Evolutionary conservation across 768 basidiomycete species (phyloP), one percentile per base, ranked within the genome.

Genomic region (Psilocybe tampanensis): DNA sequence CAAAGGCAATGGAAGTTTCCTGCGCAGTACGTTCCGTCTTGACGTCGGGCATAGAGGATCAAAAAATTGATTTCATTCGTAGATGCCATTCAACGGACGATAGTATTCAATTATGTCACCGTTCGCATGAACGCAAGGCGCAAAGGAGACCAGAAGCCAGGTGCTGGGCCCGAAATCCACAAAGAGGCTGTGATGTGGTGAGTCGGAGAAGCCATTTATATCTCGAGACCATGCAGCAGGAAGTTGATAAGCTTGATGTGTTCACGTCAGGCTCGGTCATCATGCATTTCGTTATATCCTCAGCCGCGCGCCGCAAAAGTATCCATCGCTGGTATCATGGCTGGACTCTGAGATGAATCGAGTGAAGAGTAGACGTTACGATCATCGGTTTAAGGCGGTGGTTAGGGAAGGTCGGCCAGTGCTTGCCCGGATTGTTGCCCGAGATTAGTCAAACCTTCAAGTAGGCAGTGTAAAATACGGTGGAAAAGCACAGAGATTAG

Each of bases 231-330:
- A 29, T 26, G 56, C 54, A 29, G 18, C 26, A n/a, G 17, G 7
- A 8, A 39, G 44, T 17, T 53, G 44, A 56, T 52, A 56, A 43
- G 23, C 44, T 53, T 22, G 50, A 47, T 5, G 23, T 55, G 1
- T 29, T 45, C 44, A 32, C 32, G 48, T 19, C 49, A 95, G 94
- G 92, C 80, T 95, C 21, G 91, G 92, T 41, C 80, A 79, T 44
- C 86, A 88, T 58, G 94, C 94, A 2, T 95, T 95, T 70, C 78
- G 84, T 64, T 73, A 80, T 9, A 79, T 93, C 49, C 68, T 95
- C 3, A 76, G 76, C 13, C 76, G 71, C 47, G 87, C 81, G 58
- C 77, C 81, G 7, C 73, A 80, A 24, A 70, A 70, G 12, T 88
- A 89, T 64, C 52, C 61, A 8, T 52, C 71, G 2, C 33, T 90